Evolutionary conservation across 768 basidiomycete species (phyloP), one percentile per base, ranked within the genome.

Genomic region (Pleurotus pulmonarius): DNA sequence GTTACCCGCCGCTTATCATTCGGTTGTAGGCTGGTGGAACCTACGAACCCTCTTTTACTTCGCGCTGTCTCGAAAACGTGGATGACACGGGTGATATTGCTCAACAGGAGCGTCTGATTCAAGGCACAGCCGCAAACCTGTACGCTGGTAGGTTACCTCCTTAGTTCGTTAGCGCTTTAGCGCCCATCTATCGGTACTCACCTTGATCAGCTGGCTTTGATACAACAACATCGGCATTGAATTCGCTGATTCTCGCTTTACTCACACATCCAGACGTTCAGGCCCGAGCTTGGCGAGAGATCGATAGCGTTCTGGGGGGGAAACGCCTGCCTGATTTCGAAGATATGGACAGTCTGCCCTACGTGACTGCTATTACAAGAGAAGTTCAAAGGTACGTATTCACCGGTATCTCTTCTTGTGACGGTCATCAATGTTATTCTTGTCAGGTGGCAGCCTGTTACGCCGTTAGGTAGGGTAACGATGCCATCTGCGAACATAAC

Each of bases 101-200:
- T 8, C 11, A 45, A n/a, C 60, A 60, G 16, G 59, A 57, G 29
- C 40, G 20, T 6, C 12, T 57, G 5, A 39, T 73, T 34, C 68
- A 74, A 25, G 77, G 78, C 34, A 74, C 72, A 1, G 77, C 75
- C 3, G 77, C 71, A 1, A 73, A 70, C 4, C 68, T 78, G 18
- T 69, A 69, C 34, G 65, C 60, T 37, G 68, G 72, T 72, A 56
- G 26, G 40, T 9, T 11, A 9, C 4, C 7, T 20, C 4, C 6
- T 25, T 5, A 6, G 24, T 26, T 18, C 13, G 6, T 15, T 20
- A 18, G 29, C 29, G 9, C 29, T 11, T 15, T 39, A 18, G 29
- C 29, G 9, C 29, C 29, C 29, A 34, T 11, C 29, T 11, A 34
- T 2, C 1, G 29, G 1, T 11, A 11, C 29, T 34, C 29, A 11